A percentile compares a stretch with the other conserved stretches of the same genome.
Evolutionary conservation across 495 filamentous ascomycete genomes (phyloP).

Genomic region (Podospora tetraspora): DNA sequence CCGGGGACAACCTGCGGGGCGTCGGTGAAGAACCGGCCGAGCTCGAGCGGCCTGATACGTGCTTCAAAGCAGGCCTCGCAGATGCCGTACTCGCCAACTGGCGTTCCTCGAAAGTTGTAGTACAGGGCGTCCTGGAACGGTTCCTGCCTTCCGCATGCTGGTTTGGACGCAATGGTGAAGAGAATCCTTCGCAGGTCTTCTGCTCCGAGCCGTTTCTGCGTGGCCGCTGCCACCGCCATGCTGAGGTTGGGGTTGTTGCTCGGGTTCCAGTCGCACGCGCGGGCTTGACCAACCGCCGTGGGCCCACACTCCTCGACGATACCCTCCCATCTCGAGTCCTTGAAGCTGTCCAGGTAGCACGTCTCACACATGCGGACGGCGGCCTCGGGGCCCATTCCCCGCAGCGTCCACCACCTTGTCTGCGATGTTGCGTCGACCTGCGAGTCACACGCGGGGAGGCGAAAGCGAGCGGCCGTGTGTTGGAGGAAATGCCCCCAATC

Average conservation of each 20-base stretch:
- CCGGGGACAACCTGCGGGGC: neutral
- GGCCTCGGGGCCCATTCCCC: slow-evolving; percentile 1
- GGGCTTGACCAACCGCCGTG: neutral
- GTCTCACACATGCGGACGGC: neutral
- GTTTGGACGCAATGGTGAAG: neutral
- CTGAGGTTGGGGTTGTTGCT: neutral
- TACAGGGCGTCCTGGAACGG: neutral
- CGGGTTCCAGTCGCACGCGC: neutral
- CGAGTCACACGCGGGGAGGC: neutral
- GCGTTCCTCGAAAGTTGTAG: slow-evolving; percentile 1
- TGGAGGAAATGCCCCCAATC: slow-evolving; percentile 1
- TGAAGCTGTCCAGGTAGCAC: slow-evolving; percentile 1
- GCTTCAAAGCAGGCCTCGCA: slow-evolving; percentile 6
- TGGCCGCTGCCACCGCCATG: neutral
- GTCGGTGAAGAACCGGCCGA: slow-evolving; percentile 1
- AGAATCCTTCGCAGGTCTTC: slow-evolving; percentile 1
- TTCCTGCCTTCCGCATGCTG: neutral
- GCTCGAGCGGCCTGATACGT: neutral
- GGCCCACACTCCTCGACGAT: neutral
- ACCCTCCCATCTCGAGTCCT: slow-evolving; percentile 7
- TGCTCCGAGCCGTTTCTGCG: neutral
- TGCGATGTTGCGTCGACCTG: neutral
- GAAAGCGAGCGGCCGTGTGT: neutral
- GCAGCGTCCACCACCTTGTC: slow-evolving; percentile 1
- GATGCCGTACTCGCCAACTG: neutral